Evolutionary conservation across 331 rosid species (phyloP).

Genomic region (Pyrus hybrid): DNA sequence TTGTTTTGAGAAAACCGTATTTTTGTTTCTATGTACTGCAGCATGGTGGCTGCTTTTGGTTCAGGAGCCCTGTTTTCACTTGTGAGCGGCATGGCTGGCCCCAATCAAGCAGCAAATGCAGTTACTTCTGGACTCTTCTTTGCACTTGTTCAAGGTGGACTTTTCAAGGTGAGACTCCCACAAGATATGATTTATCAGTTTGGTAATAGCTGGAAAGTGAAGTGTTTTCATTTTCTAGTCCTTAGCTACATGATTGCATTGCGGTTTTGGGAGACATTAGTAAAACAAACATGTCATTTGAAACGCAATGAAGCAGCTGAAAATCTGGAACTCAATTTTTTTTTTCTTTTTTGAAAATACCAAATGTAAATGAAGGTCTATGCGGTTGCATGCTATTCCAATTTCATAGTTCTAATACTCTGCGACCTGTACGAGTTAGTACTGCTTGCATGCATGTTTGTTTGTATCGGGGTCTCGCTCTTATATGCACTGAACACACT

Average conservation of each 20-base stretch:
- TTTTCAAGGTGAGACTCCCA: slow-evolving; percentile 62
- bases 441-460: not conserved
- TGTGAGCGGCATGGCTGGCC: slow-evolving; percentile 95
- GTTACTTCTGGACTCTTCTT: slow-evolving; percentile 86
- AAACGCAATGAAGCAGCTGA: not conserved
- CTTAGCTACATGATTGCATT: not conserved
- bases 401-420: not conserved
- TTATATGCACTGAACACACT: not conserved
- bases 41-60: slow-evolving; percentile 98
- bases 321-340: not conserved
- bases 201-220: not conserved
- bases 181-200: not conserved
- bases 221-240: not conserved
- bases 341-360: not conserved
- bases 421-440: not conserved
- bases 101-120: slow-evolving; percentile 74
- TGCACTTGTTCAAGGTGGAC: slow-evolving; percentile 95
- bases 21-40: slow-evolving; percentile 36
- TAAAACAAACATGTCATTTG: not conserved
- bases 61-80: slow-evolving; percentile 88
- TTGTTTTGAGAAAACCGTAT: not conserved
- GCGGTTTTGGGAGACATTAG: not conserved
- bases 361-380: not conserved
- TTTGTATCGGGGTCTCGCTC: not conserved
- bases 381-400: too few relatives aligned